Base-by-base conservation (phyloP, 2,329 filamentous ascomycete species). In the Cercospora berteroae region DNA sequence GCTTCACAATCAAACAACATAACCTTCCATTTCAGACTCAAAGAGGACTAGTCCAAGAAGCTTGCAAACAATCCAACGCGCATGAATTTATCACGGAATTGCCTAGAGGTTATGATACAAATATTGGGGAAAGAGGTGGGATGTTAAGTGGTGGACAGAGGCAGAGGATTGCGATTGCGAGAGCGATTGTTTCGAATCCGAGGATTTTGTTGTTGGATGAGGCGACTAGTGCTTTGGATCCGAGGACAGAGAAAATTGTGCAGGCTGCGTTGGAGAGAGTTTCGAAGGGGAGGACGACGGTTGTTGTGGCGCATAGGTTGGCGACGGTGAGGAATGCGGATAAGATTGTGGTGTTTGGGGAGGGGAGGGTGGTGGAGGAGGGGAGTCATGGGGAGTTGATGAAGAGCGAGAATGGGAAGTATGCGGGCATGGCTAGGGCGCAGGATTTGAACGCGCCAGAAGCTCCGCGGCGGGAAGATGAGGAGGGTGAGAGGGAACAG, bases 241-340 rank as follows among this genome's bases (percentile, higher is more conserved):
- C 76, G 2, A 66, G 68, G 5, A 74, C 77, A 1, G 77, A 79
- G 63, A 70, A 60, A 8, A 66, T 73, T 1, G 77, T 79, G 3
- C 77, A 79, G 56, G 65, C 72, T 18, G 76, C 78, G n/a, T 70
- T 79, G 2, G 66, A 78, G 31, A 67, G 69, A 10, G 76, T 78
- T 0, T 73, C 74, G 7, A 57, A 23, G 4, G 69, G 73, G 57
- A 71, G 72, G 27, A 79, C 78, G 1, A 78, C 77, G 1, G 64
- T 79, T 5, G 71, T 79, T 1, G 82, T 83, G 63, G 81, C 81
- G 1, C 82, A 83, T 67, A 77, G 78, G 52, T 74, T 83, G 8
- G 75, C 81, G 0, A 83, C 82, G 0, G 75, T 83, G 13, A 77
- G 73, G 60, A 72, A 69, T 20, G 81, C 81, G 4, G 79, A 83